These are phyloP conservation scores for Testicularia cyperi DNA, from an alignment of 1,284 basidiomycete genomes.

Conservation along the genomic window DNA sequence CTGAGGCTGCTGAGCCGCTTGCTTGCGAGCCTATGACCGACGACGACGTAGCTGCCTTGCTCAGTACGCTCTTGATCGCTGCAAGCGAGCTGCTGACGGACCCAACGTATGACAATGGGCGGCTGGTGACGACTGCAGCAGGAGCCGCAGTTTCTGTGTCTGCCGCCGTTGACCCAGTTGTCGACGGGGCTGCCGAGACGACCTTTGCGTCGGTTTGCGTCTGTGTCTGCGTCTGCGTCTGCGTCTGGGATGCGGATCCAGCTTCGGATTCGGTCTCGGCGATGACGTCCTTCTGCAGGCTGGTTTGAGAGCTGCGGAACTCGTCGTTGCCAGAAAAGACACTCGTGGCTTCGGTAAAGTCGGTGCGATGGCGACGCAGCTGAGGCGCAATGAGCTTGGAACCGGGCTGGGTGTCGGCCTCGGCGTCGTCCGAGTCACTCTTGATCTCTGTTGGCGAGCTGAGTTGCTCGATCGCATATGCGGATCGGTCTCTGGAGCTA, in stretches of 20 bases:
- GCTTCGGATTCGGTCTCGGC: slow-evolving; percentile 1
- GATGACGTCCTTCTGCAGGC: slow-evolving; percentile 13
- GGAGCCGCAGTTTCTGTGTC: slow-evolving; percentile 1
- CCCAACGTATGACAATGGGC: slow-evolving; percentile 12
- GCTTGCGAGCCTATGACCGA: too few species aligned
- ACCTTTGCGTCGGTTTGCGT: too few species aligned
- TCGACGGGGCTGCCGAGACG: too few species aligned
- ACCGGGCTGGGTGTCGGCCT: not conserved
- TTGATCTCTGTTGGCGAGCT: slow-evolving; percentile 11
- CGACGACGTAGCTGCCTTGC: slow-evolving; percentile 11
- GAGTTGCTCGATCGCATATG: slow-evolving; percentile 17
- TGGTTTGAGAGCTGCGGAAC: slow-evolving; percentile 9
- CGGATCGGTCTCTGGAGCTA: not conserved
- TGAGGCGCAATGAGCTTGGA: slow-evolving; percentile 10
- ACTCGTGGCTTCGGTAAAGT: slow-evolving; percentile 35
- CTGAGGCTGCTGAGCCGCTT: slow-evolving; percentile 1
- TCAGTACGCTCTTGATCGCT: slow-evolving; percentile 21
- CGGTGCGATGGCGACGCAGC: slow-evolving; percentile 14
- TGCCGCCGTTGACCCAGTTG: not conserved
- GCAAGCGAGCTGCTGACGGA: slow-evolving; percentile 23
- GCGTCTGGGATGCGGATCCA: not conserved
- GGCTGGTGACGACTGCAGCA: slow-evolving; percentile 1
- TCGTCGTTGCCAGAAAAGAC: slow-evolving; percentile 25
- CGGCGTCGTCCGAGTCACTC: not conserved
- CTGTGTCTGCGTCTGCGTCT: not conserved